These are phyloP conservation scores for Cadophora luteo-olivacea DNA, from an alignment of 2,329 filamentous ascomycete species.

Conservation along the genomic window DNA sequence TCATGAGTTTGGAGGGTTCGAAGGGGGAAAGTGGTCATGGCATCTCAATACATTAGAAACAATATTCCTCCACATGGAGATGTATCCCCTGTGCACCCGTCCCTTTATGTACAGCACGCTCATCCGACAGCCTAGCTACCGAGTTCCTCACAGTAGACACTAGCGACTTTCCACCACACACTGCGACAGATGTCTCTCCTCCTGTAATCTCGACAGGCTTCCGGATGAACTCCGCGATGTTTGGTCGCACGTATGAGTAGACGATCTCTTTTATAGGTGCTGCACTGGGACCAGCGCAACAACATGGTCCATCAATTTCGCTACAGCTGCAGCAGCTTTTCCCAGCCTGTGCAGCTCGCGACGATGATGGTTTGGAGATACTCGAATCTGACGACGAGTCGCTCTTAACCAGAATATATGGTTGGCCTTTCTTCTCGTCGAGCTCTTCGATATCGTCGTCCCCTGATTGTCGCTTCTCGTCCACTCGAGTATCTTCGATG, in stretches of 20 bases:
- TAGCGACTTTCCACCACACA: slow-evolving; percentile 63
- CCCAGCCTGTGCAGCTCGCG: background rate
- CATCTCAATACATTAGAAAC: slow-evolving; percentile 48
- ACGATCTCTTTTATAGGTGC: slow-evolving; percentile 29
- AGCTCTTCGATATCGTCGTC: slow-evolving; percentile 15
- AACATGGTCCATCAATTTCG: slow-evolving; percentile 5
- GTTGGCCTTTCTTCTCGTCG: slow-evolving; percentile 8
- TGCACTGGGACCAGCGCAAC: slow-evolving; percentile 5
- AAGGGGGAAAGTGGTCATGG: background rate
- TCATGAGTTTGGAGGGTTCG: background rate
- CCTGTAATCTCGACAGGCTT: slow-evolving; percentile 61
- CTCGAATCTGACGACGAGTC: slow-evolving; percentile 20
- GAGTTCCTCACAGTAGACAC: slow-evolving; percentile 61
- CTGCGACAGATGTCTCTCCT: slow-evolving; percentile 66
- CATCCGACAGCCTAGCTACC: slow-evolving; percentile 62
- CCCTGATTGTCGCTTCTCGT: background rate
- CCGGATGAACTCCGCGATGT: slow-evolving; percentile 59
- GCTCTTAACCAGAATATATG: slow-evolving; percentile 18
- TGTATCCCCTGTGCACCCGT: slow-evolving; percentile 68
- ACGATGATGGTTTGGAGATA: slow-evolving; percentile 8
- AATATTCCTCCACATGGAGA: slow-evolving; percentile 66
- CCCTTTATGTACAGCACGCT: slow-evolving; percentile 68
- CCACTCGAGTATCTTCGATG: background rate
- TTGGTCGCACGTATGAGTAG: slow-evolving; percentile 48
- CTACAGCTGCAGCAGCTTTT: slow-evolving; percentile 20